Evolutionary conservation across 495 filamentous ascomycete genomes (phyloP).

Genomic region (Oidiodendron maius): DNA sequence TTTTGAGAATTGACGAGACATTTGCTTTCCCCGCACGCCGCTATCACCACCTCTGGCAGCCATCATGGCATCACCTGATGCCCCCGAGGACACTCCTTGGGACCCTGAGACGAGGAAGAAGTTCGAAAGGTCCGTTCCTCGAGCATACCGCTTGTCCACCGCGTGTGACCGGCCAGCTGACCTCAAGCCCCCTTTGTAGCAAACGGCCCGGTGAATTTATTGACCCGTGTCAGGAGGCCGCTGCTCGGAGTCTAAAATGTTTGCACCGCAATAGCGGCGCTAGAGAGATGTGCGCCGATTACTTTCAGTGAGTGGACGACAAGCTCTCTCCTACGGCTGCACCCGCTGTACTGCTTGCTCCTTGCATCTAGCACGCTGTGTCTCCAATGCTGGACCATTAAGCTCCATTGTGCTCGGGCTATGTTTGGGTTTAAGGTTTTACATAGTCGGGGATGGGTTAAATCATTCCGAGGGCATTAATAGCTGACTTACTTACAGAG

Average conservation of each 20-base stretch:
- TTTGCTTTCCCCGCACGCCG: neutral
- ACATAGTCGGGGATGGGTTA: neutral
- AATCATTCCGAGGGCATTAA: neutral
- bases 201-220: slow-evolving; percentile 82
- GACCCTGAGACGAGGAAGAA: slow-evolving; percentile 35
- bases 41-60: neutral
- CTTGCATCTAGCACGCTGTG: no score
- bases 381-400: neutral
- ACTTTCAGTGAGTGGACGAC: slow-evolving; percentile 72
- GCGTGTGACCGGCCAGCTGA: neutral
- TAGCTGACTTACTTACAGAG: slow-evolving; percentile 43
- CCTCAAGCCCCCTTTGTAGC: slow-evolving; percentile 33
- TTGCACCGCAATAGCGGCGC: slow-evolving; percentile 82
- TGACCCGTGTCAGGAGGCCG: slow-evolving; percentile 94
- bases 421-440: no score
- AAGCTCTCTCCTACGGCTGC: neutral
- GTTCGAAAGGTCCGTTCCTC: slow-evolving; percentile 33
- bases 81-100: slow-evolving; percentile 24
- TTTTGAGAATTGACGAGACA: no score
- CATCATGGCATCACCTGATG: slow-evolving; percentile 13
- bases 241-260: slow-evolving; percentile 76
- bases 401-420: no score
- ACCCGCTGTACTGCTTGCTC: neutral
- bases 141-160: neutral
- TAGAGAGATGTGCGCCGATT: slow-evolving; percentile 81